Base-by-base conservation (phyloP, 83 land plant species). In the Picea engelmannii region DNA sequence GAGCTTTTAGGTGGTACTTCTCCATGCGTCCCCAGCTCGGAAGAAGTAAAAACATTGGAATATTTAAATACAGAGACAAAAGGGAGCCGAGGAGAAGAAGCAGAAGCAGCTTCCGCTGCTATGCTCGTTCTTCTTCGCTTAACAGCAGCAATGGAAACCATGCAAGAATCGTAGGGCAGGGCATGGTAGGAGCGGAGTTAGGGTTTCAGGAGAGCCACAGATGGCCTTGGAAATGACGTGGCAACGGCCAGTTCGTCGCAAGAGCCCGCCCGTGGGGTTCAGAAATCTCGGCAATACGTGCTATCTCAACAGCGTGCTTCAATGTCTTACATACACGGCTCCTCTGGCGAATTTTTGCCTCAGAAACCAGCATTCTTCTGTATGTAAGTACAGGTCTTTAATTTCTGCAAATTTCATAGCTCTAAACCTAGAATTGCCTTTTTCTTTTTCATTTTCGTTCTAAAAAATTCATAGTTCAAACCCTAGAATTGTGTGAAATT, bases 321-420 rank as follows among this genome's bases (percentile, higher is more conserved):
- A 93, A 87, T 93, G 95, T 79, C 89, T 93, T 78, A 88, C 95
- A 60, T 89, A 87, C 83, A 93, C 93, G 40, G 92, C 93, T 75
- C 95, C 95, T 13, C 89, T 93, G 81, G 95, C 93, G 66, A 83
- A 91, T 79, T 88, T 93, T 86, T 93, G 93, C 83, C 89, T 93
- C 85, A 44, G 55, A 0, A 18, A 49, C 20, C 89, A 78, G 12
- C 95, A 93, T 82, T 89, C 95, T 81, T 78, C 88, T 18, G 38
- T 70, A 59, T 90, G 93, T 87, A 76, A 31, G 77, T 60, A 4
- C 4, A 24, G 66, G n/a, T 52, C 38, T n/a, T 63, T 40, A 9
- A 5, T 64, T 44, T 76, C 16, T 66, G 60, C 42, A 21, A 21
- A 21, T 21, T 66, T 66, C 27, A 9, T 66, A 8, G 10, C 47